Evolutionary conservation across 2,329 filamentous ascomycete genomes (phyloP), one percentile per base, ranked within the genome.

Genomic region (Paracorniculantispora psalliotae): DNA sequence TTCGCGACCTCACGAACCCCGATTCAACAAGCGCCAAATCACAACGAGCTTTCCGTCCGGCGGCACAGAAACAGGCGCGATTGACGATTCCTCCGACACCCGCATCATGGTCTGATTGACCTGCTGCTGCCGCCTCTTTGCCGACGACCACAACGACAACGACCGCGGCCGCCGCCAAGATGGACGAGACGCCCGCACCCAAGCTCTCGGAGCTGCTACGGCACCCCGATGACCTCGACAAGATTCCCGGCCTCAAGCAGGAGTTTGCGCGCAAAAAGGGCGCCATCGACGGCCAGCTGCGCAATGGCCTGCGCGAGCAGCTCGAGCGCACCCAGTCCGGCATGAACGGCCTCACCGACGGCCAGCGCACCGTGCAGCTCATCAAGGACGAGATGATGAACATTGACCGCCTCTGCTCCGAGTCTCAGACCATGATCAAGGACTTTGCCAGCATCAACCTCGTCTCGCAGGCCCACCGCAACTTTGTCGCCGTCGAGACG

Each of bases 371-470:
- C 62, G 90, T 99, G 37, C 89, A 91, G 70, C 85, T 89, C 67
- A 97, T 97, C 76, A 96, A 96, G 74, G 93, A 97, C 65, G 94
- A 99, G 78, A 94, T 99, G 85, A 92, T 96, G 81, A 96, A 93
- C 76, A 97, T 99, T 68, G 94, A 99, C 78, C 92, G 91, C 76
- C 84, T 99, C 64, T 99, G 94, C 77, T 92, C 92, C 63, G 96
- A 99, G 75, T 92, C 92, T 57, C 93, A 97, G 78, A 91, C 91
- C 71, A 97, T 97, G 86, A 96, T 99, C 69, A 87, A 90, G 69
- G 94, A 99, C 78, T 97, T 99, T 74, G 88, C 89, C 37, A 91
- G 91, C 70, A 94, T 96, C 79, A 94, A 96, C 72, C 79, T 91
- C 62, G 90, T 96, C 57, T 93, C 93, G 58, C 91, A 96, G 75